A percentile compares a stretch with the other conserved stretches of the same genome.
Conservation (phyloP, 2,329 filamentous ascomycete genomes). For the Bipolaris cookei region DNA sequence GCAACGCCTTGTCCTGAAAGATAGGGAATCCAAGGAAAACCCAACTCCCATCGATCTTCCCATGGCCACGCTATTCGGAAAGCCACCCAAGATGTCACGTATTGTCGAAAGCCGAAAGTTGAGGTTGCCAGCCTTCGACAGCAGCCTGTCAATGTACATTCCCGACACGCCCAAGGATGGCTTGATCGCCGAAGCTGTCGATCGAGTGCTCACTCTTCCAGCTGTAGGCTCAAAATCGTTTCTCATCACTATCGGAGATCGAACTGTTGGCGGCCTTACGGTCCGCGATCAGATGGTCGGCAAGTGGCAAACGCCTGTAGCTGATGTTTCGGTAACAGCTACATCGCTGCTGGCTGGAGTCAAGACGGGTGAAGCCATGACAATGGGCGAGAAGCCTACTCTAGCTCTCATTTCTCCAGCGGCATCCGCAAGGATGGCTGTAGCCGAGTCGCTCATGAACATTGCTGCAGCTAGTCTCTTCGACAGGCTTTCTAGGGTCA, state of each 20-base stretch:
- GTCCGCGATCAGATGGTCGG: slow-evolving; percentile 95
- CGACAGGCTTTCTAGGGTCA: slow-evolving; percentile 76
- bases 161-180: slow-evolving; percentile 62
- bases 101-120: slow-evolving; percentile 74
- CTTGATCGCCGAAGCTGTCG: slow-evolving; percentile 71
- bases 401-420: slow-evolving; percentile 87
- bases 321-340: slow-evolving; percentile 91
- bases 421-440: slow-evolving; percentile 94
- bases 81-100: slow-evolving; percentile 80
- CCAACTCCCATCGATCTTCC: slow-evolving; percentile 86
- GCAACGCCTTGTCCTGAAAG: slow-evolving; percentile 78
- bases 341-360: slow-evolving; percentile 76
- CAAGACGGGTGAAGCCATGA: slow-evolving; percentile 91
- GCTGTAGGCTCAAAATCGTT: slow-evolving; percentile 97
- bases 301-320: slow-evolving; percentile 92
- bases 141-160: slow-evolving; percentile 71
- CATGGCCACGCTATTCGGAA: slow-evolving; percentile 87
- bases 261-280: slow-evolving; percentile 87
- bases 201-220: slow-evolving; percentile 82
- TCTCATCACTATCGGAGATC: slow-evolving; percentile 94
- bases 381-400: slow-evolving; percentile 91
- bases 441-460: slow-evolving; percentile 92
- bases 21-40: slow-evolving; percentile 76
- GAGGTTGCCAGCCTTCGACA: slow-evolving; percentile 74
- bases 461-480: slow-evolving; percentile 79